Evolutionary conservation across 805 yeast species (phyloP).

Genomic region (Ogataea saltuana): DNA sequence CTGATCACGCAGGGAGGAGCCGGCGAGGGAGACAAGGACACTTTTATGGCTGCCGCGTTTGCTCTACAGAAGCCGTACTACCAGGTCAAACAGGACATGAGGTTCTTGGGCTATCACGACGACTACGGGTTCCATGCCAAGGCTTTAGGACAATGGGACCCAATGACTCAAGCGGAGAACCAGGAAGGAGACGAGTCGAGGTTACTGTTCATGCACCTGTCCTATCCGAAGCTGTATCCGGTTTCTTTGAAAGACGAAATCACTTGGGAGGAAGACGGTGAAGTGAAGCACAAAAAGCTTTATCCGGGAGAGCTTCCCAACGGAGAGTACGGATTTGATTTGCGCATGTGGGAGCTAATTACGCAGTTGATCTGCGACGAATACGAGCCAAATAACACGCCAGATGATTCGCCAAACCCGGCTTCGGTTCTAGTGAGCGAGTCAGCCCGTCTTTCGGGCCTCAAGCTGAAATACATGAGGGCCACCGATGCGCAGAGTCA

Average conservation of each 20-base stretch:
- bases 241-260: slow-evolving; percentile 25
- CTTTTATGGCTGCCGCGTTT: slow-evolving; percentile 69
- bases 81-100: slow-evolving; percentile 55
- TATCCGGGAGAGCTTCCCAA: slow-evolving; percentile 33
- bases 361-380: slow-evolving; percentile 38
- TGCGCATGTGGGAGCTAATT: slow-evolving; percentile 41
- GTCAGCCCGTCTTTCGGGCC: slow-evolving; percentile 23
- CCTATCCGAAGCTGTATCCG: slow-evolving; percentile 54
- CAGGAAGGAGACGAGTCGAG: slow-evolving; percentile 24
- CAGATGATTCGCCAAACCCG: slow-evolving; percentile 14
- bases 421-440: slow-evolving; percentile 20
- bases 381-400: slow-evolving; percentile 13
- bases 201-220: slow-evolving; percentile 54
- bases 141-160: slow-evolving; percentile 46
- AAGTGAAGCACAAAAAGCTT: slow-evolving; percentile 33
- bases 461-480: slow-evolving; percentile 32
- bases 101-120: slow-evolving; percentile 52
- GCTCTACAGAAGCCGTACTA: slow-evolving; percentile 31
- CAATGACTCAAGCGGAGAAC: slow-evolving; percentile 39
- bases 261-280: slow-evolving; percentile 10
- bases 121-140: slow-evolving; percentile 39
- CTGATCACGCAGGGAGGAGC: slow-evolving; percentile 69
- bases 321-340: slow-evolving; percentile 39
- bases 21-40: slow-evolving; percentile 81
- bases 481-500: slow-evolving; percentile 28